Conservation (phyloP, 345 rosid species). For the Raphanus raphanistrum region DNA sequence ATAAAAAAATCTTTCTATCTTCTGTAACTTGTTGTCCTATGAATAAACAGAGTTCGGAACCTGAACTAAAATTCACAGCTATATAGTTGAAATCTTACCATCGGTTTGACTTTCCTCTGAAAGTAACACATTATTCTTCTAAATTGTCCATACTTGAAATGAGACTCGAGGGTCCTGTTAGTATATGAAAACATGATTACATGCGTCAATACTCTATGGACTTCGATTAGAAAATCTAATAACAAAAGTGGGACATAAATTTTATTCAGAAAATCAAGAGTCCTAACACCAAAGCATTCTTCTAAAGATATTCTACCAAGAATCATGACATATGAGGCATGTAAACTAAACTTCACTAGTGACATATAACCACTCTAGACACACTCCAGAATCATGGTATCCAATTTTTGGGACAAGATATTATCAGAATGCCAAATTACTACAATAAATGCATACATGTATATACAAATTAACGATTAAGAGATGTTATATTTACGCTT, state of each 20-base stretch:
- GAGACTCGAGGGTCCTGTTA: constrained; percentile 86
- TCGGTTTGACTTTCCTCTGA: constrained; percentile 71
- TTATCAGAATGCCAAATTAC: no score
- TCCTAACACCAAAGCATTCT: constrained; percentile 7
- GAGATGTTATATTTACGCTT: no score
- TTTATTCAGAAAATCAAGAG: background rate
- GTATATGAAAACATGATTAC: constrained; percentile 17
- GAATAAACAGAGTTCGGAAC: background rate
- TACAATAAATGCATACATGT: no score
- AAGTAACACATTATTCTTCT: constrained; percentile 69
- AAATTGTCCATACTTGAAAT: constrained; percentile 78
- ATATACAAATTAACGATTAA: no score
- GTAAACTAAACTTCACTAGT: constrained; percentile 2
- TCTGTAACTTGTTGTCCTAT: constrained; percentile 13
- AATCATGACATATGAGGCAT: constrained; percentile 11
- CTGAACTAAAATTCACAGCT: constrained; percentile 9
- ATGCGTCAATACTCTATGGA: constrained; percentile 18
- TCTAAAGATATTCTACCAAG: background rate
- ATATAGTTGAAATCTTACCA: constrained; percentile 49
- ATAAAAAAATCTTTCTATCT: background rate
- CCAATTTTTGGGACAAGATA: no score
- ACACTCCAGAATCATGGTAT: no score
- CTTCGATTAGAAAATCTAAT: background rate
- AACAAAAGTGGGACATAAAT: background rate
- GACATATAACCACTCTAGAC: constrained; percentile 5